Evolutionary conservation across 1,284 basidiomycete genomes (phyloP).

Genomic region (Athelia sp.): DNA sequence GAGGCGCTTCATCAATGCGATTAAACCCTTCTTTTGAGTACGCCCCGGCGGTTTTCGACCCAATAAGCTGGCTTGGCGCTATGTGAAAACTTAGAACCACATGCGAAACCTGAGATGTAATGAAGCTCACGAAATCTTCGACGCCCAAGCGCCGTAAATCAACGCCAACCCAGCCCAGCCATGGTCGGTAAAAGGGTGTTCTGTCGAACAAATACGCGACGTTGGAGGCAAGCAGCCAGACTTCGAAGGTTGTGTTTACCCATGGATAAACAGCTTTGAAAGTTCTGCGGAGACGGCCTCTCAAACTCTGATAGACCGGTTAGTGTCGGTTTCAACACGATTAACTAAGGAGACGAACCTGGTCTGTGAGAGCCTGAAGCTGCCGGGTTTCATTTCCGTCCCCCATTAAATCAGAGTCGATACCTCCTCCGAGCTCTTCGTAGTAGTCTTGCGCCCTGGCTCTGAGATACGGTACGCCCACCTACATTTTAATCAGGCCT

Average conservation of each 20-base stretch:
- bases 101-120: conserved; percentile 3
- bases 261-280: conserved; percentile 83
- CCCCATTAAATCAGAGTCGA: conserved; percentile 62
- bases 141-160: conserved; percentile 75
- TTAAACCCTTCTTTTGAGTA: conserved; percentile 28
- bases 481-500: conserved; percentile 34
- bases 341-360: conserved; percentile 31
- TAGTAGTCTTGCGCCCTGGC: conserved; percentile 89
- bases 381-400: conserved; percentile 43
- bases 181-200: conserved; percentile 88
- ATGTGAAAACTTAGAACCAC: conserved; percentile 9
- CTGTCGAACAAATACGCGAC: conserved; percentile 88
- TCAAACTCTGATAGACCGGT: conserved; percentile 14
- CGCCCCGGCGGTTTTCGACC: conserved; percentile 27
- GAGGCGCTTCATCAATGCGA: conserved; percentile 38
- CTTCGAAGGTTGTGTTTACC: conserved; percentile 72
- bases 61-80: conserved; percentile 37
- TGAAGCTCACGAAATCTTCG: conserved; percentile 63
- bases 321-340: conserved; percentile 1
- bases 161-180: conserved; percentile 82
- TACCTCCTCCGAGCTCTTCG: conserved; percentile 84
- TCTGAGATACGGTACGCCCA: conserved; percentile 86
- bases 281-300: conserved; percentile 44
- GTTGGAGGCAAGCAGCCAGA: conserved; percentile 82
- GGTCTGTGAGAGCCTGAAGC: conserved; percentile 39